phyloP scores from a whole-genome alignment of 768 basidiomycete species.

The Dentipellis fragilis region DNA sequence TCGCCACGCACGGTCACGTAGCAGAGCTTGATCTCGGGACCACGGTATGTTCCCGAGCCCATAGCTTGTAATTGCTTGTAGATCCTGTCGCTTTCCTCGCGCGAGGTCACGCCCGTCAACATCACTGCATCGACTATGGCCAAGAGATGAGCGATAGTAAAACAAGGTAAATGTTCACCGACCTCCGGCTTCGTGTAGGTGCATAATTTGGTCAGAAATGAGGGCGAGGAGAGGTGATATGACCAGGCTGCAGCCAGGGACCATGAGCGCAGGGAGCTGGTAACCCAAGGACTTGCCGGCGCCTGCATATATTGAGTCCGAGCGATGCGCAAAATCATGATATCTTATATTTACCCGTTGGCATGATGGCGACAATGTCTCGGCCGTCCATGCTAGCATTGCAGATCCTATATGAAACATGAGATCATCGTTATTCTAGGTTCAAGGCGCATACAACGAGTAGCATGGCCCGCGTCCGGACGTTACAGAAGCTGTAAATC shows the following conservation, averaged over 20 bases:
- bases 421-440: background rate
- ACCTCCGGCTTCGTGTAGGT: constrained; percentile 61
- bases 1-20: constrained; percentile 66
- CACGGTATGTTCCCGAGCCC: too few relatives aligned
- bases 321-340: background rate
- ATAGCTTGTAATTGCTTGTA: constrained; percentile 38
- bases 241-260: constrained; percentile 72
- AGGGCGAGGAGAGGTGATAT: constrained; percentile 74
- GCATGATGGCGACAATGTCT: constrained; percentile 84
- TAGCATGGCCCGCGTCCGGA: too few relatives aligned
- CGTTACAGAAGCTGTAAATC: too few relatives aligned
- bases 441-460: too few relatives aligned
- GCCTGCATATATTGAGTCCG: constrained; percentile 31
- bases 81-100: constrained; percentile 39
- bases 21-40: constrained; percentile 37
- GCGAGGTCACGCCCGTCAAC: constrained; percentile 61
- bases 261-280: constrained; percentile 79
- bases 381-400: constrained; percentile 85
- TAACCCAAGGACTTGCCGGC: constrained; percentile 92
- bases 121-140: constrained; percentile 65
- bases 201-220: constrained; percentile 73
- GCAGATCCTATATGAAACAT: constrained; percentile 48
- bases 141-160: background rate
- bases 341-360: constrained; percentile 44
- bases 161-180: constrained; percentile 11